Evolutionary conservation across 495 filamentous ascomycete species (phyloP).

Genomic region (Pseudoneurospora amorphoporcata): DNA sequence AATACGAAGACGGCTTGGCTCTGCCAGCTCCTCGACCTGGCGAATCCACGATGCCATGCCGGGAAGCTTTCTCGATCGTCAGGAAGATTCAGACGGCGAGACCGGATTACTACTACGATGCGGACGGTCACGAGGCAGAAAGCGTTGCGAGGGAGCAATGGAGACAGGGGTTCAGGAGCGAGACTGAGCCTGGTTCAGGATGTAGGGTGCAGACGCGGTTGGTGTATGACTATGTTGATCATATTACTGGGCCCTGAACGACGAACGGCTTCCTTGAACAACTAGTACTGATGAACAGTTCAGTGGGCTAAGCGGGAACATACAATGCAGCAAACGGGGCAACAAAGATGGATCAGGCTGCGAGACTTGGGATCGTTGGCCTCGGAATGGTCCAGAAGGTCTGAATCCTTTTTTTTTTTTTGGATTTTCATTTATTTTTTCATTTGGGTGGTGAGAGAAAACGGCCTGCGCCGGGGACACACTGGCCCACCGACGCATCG

Average conservation of each 20-base stretch:
- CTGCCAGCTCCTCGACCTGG: slow-evolving; percentile 10
- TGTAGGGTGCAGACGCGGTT: slow-evolving; percentile 20
- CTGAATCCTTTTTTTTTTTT: background rate
- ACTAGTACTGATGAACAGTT: background rate
- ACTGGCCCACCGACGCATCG: background rate
- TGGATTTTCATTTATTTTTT: background rate
- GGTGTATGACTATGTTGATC: slow-evolving; percentile 19
- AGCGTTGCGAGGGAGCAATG: slow-evolving; percentile 7
- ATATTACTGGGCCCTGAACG: background rate
- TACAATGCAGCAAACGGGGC: too few species aligned
- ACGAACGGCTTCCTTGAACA: background rate
- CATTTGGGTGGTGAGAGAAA: background rate
- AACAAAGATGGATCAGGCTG: background rate
- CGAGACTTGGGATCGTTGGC: background rate
- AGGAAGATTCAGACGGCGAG: slow-evolving; percentile 2
- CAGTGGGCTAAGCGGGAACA: too few species aligned
- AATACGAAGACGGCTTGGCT: slow-evolving; percentile 3
- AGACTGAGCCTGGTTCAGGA: slow-evolving; percentile 9
- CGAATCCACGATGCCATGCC: slow-evolving; percentile 20
- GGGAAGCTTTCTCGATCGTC: slow-evolving; percentile 16
- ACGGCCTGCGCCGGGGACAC: background rate
- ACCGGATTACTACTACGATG: slow-evolving; percentile 9
- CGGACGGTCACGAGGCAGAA: background rate
- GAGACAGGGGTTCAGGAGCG: slow-evolving; percentile 14
- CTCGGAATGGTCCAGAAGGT: background rate